phyloP scores from a whole-genome alignment of 768 basidiomycete genomes.

The Trametes punicea region DNA sequence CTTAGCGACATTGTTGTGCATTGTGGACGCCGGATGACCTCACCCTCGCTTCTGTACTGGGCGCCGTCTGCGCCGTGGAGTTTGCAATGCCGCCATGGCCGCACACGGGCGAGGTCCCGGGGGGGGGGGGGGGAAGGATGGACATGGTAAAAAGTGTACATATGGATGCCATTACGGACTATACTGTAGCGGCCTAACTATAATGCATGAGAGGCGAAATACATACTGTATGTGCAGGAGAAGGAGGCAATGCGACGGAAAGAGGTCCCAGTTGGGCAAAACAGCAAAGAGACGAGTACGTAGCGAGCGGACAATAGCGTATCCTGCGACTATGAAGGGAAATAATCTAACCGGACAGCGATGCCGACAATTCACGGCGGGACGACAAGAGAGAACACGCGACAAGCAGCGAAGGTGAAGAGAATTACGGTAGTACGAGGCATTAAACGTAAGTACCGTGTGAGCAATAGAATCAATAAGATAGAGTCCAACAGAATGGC shows the following conservation, averaged over 20 bases:
- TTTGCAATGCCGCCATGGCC: slow-evolving; percentile 3
- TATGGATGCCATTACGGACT: slow-evolving; percentile 16
- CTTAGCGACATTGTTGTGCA: slow-evolving; percentile 7
- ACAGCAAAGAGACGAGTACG: slow-evolving; percentile 18
- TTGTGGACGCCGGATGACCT: background rate
- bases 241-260: slow-evolving; percentile 17
- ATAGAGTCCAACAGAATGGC: slow-evolving; percentile 17
- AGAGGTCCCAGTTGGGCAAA: slow-evolving; percentile 13
- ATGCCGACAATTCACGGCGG: slow-evolving; percentile 7
- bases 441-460: slow-evolving; percentile 21
- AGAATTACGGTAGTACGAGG: slow-evolving; percentile 15
- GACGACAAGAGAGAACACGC: slow-evolving; percentile 8
- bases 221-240: slow-evolving; percentile 22
- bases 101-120: slow-evolving; percentile 18
- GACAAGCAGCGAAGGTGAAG: slow-evolving; percentile 13
- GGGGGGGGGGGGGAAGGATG: slow-evolving; percentile 3
- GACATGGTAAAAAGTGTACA: slow-evolving; percentile 19
- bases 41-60: background rate
- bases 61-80: background rate
- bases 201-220: slow-evolving; percentile 19
- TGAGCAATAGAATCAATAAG: slow-evolving; percentile 22
- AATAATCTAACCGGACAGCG: slow-evolving; percentile 20
- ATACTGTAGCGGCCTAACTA: slow-evolving; percentile 19
- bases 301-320: slow-evolving; percentile 21
- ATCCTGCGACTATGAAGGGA: slow-evolving; percentile 21